phyloP scores from a whole-genome alignment of 371 early-diverging fungal species.

The Mucor plumbeus region DNA sequence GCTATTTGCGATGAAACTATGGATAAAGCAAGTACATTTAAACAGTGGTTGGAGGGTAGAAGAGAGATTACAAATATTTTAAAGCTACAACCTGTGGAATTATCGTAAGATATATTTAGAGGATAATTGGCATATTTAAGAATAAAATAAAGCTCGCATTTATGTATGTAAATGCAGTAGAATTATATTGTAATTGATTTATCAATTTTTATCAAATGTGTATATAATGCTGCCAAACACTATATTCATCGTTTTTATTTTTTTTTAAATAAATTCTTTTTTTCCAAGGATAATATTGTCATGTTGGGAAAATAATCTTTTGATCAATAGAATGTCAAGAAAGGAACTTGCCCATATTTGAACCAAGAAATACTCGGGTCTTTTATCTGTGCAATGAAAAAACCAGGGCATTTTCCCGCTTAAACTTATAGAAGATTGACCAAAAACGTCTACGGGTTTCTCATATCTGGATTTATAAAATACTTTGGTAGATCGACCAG shows the following conservation, averaged over 20 bases:
- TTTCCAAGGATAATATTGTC: not conserved
- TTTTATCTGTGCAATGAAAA: not conserved
- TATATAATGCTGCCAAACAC: too few relatives aligned
- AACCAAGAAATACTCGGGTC: not conserved
- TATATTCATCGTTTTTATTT: not conserved
- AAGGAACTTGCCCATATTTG: not conserved
- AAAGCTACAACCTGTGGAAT: slow-evolving; percentile 24
- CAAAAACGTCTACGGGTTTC: not conserved
- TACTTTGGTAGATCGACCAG: not conserved
- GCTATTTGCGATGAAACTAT: slow-evolving; percentile 19
- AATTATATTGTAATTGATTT: too few relatives aligned
- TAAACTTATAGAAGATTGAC: not conserved
- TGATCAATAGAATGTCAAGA: not conserved
- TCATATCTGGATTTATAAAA: not conserved
- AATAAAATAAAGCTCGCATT: too few relatives aligned
- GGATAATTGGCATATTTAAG: too few relatives aligned
- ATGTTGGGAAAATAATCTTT: not conserved
- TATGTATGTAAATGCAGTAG: too few relatives aligned
- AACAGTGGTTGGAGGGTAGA: slow-evolving; percentile 34
- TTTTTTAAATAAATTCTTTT: not conserved
- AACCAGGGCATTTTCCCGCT: not conserved
- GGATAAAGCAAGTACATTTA: slow-evolving; percentile 26
- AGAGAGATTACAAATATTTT: slow-evolving; percentile 35
- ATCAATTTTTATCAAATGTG: not conserved
- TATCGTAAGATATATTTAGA: not conserved